Evolutionary conservation across 2,329 filamentous ascomycete species (phyloP).

Genomic region (Aspergillus eucalypticola): DNA sequence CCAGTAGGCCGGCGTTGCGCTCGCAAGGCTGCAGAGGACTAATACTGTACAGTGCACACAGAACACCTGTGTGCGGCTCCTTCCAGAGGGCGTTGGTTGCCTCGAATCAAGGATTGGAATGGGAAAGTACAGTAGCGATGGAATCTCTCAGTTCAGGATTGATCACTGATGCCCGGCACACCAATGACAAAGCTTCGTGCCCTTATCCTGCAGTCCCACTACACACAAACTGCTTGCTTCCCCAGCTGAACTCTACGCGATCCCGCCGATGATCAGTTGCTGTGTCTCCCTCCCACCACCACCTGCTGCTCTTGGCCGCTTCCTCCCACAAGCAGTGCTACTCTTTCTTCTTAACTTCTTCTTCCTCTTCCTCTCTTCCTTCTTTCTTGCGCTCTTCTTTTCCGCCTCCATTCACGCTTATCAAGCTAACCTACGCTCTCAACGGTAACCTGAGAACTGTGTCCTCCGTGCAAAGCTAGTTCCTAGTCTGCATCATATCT

Average conservation of each 20-base stretch:
- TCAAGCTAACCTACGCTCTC: background rate
- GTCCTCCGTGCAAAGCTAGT: background rate
- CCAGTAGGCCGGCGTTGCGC: background rate
- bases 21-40: slow-evolving; percentile 6
- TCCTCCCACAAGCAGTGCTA: background rate
- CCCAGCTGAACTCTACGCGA: slow-evolving; percentile 6
- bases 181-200: too few relatives aligned
- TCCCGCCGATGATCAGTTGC: background rate
- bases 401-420: background rate
- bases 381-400: background rate
- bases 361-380: background rate
- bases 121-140: too few relatives aligned
- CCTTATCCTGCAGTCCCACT: too few relatives aligned
- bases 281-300: background rate
- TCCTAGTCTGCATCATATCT: background rate
- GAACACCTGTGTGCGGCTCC: slow-evolving; percentile 5
- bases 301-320: background rate
- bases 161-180: background rate
- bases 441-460: background rate
- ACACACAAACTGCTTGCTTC: background rate
- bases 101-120: background rate
- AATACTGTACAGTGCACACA: background rate
- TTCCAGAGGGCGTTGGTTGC: background rate
- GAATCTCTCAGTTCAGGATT: too few relatives aligned
- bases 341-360: background rate